Conservation (phyloP, 2,329 filamentous ascomycete species). For the Bipolaris cookei region DNA sequence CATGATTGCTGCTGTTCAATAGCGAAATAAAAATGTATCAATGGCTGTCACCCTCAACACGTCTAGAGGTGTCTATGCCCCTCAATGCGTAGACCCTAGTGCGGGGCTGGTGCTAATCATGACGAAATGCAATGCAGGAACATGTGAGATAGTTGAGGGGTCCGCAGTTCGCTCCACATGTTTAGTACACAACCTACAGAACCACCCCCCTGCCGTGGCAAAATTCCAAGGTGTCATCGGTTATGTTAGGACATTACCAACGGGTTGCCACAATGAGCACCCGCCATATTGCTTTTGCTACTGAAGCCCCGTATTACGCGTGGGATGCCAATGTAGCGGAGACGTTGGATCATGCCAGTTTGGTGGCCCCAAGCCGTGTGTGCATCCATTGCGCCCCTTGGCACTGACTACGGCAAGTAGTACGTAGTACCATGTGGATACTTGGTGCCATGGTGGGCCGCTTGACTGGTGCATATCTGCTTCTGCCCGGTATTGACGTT, state of each 20-base stretch:
- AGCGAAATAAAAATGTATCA: slow-evolving; percentile 17
- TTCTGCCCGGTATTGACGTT: slow-evolving; percentile 35
- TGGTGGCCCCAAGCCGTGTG: slow-evolving; percentile 23
- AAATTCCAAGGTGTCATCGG: slow-evolving; percentile 30
- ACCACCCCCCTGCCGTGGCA: slow-evolving; percentile 1
- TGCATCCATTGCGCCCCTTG: slow-evolving; percentile 14
- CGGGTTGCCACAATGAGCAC: background rate
- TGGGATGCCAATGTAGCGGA: slow-evolving; percentile 28
- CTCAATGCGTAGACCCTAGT: slow-evolving; percentile 38
- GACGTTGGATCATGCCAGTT: slow-evolving; percentile 22
- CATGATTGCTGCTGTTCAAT: slow-evolving; percentile 33
- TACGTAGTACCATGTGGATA: slow-evolving; percentile 25
- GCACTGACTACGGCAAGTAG: slow-evolving; percentile 19
- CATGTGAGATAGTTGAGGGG: slow-evolving; percentile 13
- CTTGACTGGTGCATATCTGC: slow-evolving; percentile 27
- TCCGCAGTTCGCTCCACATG: slow-evolving; percentile 6
- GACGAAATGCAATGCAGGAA: slow-evolving; percentile 30
- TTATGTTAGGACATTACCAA: slow-evolving; percentile 29
- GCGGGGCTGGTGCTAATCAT: slow-evolving; percentile 31
- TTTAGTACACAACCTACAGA: slow-evolving; percentile 5
- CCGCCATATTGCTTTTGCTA: slow-evolving; percentile 5
- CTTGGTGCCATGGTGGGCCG: slow-evolving; percentile 22
- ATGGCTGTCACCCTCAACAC: slow-evolving; percentile 26
- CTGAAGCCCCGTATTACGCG: slow-evolving; percentile 9
- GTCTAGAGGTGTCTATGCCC: slow-evolving; percentile 23